Percentiles rank a stretch among this genome's conserved stretches.
phyloP scores from a whole-genome alignment of 1,284 basidiomycete genomes.

The Cryptococcus neoformans region DNA sequence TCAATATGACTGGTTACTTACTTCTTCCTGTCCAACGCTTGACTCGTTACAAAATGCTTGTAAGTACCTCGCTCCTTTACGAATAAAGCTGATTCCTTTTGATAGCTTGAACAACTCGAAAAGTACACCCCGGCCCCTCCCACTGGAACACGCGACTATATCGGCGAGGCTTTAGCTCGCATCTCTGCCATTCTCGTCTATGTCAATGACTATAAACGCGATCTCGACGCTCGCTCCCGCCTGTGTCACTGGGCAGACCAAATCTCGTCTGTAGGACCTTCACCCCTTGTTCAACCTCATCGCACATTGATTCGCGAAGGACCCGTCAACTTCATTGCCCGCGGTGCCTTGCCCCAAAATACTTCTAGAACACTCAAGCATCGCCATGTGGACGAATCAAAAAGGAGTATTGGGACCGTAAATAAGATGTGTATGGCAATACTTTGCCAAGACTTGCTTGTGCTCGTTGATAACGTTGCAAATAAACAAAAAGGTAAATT shows the following conservation, averaged over 20 bases:
- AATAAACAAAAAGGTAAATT: background rate
- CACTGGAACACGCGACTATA: constrained; percentile 60
- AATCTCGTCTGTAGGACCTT: constrained; percentile 86
- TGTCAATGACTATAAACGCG: constrained; percentile 96
- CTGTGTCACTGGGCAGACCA: constrained; percentile 85
- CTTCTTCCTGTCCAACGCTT: constrained; percentile 1
- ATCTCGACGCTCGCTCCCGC: constrained; percentile 81
- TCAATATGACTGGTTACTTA: background rate
- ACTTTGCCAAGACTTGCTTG: constrained; percentile 1
- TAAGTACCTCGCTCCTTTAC: background rate
- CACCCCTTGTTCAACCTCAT: constrained; percentile 95
- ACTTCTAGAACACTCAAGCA: no score
- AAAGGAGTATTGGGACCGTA: background rate
- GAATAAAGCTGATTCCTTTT: no score
- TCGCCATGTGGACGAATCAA: background rate
- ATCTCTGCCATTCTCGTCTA: constrained; percentile 81
- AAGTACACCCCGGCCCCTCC: constrained; percentile 69
- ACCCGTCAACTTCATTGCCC: constrained; percentile 63
- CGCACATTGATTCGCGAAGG: constrained; percentile 90
- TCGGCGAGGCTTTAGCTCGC: constrained; percentile 76
- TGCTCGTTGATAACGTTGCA: background rate
- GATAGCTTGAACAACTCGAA: constrained; percentile 67
- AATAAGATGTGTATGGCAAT: background rate
- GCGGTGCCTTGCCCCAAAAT: background rate
- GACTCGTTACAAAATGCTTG: constrained; percentile 2